phyloP scores from a whole-genome alignment of 2,329 filamentous ascomycete species.

The Trichoderma atroviride region DNA sequence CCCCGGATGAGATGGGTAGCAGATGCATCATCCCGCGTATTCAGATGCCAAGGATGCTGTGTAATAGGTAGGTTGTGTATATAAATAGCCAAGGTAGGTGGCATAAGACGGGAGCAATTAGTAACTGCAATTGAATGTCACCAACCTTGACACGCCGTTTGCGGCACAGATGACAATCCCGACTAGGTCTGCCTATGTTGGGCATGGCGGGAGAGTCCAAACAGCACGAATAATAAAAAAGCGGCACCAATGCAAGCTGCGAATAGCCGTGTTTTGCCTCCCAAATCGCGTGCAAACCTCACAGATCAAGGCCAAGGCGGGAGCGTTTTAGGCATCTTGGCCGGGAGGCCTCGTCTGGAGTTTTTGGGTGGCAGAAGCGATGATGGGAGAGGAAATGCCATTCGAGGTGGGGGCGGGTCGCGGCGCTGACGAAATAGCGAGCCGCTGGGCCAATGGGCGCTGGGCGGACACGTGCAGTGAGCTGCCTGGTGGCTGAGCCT shows the following conservation, averaged over 20 bases:
- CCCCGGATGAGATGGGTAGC: background rate
- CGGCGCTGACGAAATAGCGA: background rate
- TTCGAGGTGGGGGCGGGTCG: slow-evolving; percentile 19
- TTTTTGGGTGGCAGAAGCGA: too few species aligned
- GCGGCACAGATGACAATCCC: slow-evolving; percentile 47
- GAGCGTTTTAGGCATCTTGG: slow-evolving; percentile 18
- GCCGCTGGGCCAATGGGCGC: background rate
- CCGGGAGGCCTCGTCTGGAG: slow-evolving; percentile 21
- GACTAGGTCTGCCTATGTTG: slow-evolving; percentile 46
- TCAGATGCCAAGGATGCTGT: background rate
- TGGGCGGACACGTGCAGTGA: background rate
- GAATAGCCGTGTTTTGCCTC: background rate
- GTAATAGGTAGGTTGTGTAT: background rate
- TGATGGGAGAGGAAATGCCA: slow-evolving; percentile 24
- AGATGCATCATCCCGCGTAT: background rate
- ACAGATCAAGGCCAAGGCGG: background rate
- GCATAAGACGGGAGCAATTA: background rate
- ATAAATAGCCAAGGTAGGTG: background rate
- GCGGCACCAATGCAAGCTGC: background rate
- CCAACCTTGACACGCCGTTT: slow-evolving; percentile 46
- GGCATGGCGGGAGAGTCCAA: slow-evolving; percentile 38
- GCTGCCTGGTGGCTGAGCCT: background rate
- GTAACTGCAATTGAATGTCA: slow-evolving; percentile 1
- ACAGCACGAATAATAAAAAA: background rate
- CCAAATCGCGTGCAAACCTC: background rate